Evolutionary conservation across 2,329 filamentous ascomycete species (phyloP).

Genomic region (Chaetomium strumarium): DNA sequence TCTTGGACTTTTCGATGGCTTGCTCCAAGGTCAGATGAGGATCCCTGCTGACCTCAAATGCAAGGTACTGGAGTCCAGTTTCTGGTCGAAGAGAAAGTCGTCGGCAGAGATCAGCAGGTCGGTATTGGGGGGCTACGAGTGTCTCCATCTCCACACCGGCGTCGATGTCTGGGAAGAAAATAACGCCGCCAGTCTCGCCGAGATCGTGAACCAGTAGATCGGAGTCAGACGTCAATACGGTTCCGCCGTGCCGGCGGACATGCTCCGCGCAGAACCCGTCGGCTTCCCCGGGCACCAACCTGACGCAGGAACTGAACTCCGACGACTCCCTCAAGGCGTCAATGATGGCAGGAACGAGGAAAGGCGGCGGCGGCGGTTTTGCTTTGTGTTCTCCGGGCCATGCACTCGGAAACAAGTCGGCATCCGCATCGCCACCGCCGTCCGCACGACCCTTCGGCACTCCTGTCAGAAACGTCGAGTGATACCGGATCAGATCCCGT

Average conservation of each 20-base stretch:
- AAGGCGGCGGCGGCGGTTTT: conserved; percentile 46
- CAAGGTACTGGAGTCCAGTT: conserved; percentile 25
- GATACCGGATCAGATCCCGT: conserved; percentile 47
- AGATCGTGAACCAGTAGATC: conserved; percentile 75
- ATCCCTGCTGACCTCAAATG: conserved; percentile 31
- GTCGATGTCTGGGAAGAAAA: conserved; percentile 63
- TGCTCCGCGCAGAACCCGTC: conserved; percentile 71
- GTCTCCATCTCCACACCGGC: neutral
- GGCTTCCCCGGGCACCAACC: conserved; percentile 76
- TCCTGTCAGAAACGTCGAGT: conserved; percentile 30
- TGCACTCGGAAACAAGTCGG: conserved; percentile 24
- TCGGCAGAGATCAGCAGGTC: conserved; percentile 21
- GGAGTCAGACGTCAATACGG: conserved; percentile 76
- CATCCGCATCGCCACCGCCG: conserved; percentile 8
- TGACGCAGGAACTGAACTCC: conserved; percentile 38
- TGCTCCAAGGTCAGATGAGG: conserved; percentile 22
- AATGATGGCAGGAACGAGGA: conserved; percentile 71
- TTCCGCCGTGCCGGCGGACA: conserved; percentile 47
- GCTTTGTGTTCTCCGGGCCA: conserved; percentile 26
- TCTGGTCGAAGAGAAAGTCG: conserved; percentile 23
- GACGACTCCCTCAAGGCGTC: conserved; percentile 55
- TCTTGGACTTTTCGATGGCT: conserved; percentile 24
- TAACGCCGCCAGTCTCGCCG: conserved; percentile 53
- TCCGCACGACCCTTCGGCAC: conserved; percentile 18
- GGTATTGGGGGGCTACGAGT: conserved; percentile 23